A percentile compares a stretch with the other conserved stretches of the same genome.
Conservation (phyloP, 495 filamentous ascomycete species). For the Cenococcum geophilum region DNA sequence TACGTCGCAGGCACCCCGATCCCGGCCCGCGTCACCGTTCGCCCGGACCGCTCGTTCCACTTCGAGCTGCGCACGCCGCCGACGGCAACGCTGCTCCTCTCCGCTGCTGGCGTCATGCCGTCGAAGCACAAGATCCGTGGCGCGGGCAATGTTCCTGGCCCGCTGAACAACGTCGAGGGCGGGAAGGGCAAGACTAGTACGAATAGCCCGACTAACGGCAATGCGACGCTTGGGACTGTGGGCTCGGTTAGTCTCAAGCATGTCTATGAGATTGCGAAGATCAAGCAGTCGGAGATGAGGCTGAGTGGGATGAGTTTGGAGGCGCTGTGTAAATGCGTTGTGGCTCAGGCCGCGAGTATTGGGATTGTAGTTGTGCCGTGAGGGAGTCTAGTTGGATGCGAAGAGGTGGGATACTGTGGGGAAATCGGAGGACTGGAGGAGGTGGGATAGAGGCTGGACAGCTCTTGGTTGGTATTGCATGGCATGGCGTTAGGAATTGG, state of each 20-base stretch:
- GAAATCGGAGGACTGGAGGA: not conserved
- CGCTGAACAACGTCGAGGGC: constrained; percentile 31
- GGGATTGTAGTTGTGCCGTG: constrained; percentile 75
- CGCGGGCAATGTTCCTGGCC: constrained; percentile 48
- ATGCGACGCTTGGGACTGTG: constrained; percentile 66
- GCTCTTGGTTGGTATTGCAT: not conserved
- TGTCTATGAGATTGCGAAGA: constrained; percentile 94
- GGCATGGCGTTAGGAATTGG: not conserved
- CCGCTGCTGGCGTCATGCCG: constrained; percentile 69
- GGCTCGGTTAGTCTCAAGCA: constrained; percentile 90
- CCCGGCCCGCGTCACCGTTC: constrained; percentile 82
- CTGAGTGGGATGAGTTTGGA: constrained; percentile 73
- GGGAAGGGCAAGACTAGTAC: constrained; percentile 25
- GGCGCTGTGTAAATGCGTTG: constrained; percentile 76
- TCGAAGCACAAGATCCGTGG: constrained; percentile 75
- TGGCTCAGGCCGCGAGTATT: constrained; percentile 81
- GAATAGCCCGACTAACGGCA: constrained; percentile 40
- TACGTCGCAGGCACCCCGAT: constrained; percentile 80
- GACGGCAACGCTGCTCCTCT: constrained; percentile 78
- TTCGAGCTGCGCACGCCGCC: constrained; percentile 93
- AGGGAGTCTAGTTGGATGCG: constrained; percentile 13
- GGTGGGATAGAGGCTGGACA: not conserved
- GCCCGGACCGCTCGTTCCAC: constrained; percentile 84
- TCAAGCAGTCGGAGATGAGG: constrained; percentile 78
- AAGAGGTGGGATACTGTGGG: not conserved